Percentiles rank a stretch among this genome's conserved stretches.
phyloP scores from a whole-genome alignment of 2,329 filamentous ascomycete genomes.

The Aplosporella prunicola region DNA sequence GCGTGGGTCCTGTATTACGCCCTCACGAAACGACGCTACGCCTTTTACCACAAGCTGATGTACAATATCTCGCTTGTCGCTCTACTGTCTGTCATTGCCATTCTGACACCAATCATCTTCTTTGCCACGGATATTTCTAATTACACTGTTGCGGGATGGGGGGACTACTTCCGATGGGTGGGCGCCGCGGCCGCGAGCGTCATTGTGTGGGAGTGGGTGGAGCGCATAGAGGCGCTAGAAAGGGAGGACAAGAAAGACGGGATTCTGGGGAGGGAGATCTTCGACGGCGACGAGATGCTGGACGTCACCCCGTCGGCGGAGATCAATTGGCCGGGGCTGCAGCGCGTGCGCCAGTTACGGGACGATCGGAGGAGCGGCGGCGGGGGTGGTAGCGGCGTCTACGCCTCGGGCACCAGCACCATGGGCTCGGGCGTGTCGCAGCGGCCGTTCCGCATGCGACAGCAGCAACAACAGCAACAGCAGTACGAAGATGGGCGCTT shows the following conservation, averaged over 20 bases:
- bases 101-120: slow-evolving; percentile 83
- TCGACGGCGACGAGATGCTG: slow-evolving; percentile 89
- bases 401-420: slow-evolving; percentile 19
- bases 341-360: slow-evolving; percentile 27
- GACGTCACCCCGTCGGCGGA: slow-evolving; percentile 55
- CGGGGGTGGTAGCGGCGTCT: slow-evolving; percentile 17
- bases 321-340: slow-evolving; percentile 39
- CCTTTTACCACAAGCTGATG: slow-evolving; percentile 86
- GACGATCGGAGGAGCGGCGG: slow-evolving; percentile 21
- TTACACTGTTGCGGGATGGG: slow-evolving; percentile 80
- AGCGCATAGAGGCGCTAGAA: slow-evolving; percentile 85
- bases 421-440: slow-evolving; percentile 20
- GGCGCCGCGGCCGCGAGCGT: slow-evolving; percentile 87
- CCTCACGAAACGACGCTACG: slow-evolving; percentile 82
- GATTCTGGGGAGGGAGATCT: slow-evolving; percentile 80
- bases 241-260: slow-evolving; percentile 90
- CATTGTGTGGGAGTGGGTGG: slow-evolving; percentile 98
- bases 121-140: slow-evolving; percentile 86
- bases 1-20: slow-evolving; percentile 93
- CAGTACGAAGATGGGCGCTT: slow-evolving; percentile 12
- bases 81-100: slow-evolving; percentile 65
- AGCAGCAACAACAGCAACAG: slow-evolving; percentile 14
- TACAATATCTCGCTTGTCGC: slow-evolving; percentile 79
- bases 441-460: slow-evolving; percentile 20
- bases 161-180: slow-evolving; percentile 94